Evolutionary conservation across 176 grass and related monocot genomes (phyloP).

Genomic region (Hsuehochloa calcarea): DNA sequence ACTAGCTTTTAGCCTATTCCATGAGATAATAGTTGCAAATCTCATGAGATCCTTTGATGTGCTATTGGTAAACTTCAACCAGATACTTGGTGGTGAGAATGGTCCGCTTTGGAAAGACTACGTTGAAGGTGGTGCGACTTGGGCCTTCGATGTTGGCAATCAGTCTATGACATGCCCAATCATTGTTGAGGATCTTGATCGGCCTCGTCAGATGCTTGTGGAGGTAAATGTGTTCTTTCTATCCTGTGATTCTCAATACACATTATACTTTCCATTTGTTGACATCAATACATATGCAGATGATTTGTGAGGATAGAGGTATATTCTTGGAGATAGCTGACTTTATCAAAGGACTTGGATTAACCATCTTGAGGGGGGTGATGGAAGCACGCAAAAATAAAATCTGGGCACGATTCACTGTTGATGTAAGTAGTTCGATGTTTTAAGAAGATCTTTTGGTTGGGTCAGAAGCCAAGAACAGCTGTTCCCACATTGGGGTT

Average conservation of each 20-base stretch:
- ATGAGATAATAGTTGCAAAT: slow-evolving; percentile 8
- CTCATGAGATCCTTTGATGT: slow-evolving; percentile 2
- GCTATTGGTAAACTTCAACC: slow-evolving; percentile 21
- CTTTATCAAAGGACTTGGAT: slow-evolving; percentile 74
- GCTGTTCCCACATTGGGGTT: neutral
- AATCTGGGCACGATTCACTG: slow-evolving; percentile 79
- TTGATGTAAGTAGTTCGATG: slow-evolving; percentile 52
- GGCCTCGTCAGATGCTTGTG: slow-evolving; percentile 75
- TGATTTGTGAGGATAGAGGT: slow-evolving; percentile 81
- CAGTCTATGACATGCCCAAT: slow-evolving; percentile 77
- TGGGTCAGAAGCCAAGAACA: neutral
- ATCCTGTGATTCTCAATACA: neutral
- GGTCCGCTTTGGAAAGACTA: slow-evolving; percentile 68
- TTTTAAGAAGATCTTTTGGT: slow-evolving; percentile 1
- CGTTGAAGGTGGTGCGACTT: slow-evolving; percentile 80
- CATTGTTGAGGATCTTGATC: slow-evolving; percentile 80
- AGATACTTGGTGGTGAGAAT: slow-evolving; percentile 59
- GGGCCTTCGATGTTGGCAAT: slow-evolving; percentile 78
- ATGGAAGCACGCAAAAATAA: slow-evolving; percentile 81
- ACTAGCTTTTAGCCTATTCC: slow-evolving; percentile 2
- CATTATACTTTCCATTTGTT: slow-evolving; percentile 20
- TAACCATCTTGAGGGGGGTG: slow-evolving; percentile 81
- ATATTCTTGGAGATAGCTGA: slow-evolving; percentile 87
- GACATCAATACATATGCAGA: slow-evolving; percentile 35
- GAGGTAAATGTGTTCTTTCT: slow-evolving; percentile 52